Conservation (phyloP, 805 yeast genomes). For the Saccharomycopsis olivae region DNA sequence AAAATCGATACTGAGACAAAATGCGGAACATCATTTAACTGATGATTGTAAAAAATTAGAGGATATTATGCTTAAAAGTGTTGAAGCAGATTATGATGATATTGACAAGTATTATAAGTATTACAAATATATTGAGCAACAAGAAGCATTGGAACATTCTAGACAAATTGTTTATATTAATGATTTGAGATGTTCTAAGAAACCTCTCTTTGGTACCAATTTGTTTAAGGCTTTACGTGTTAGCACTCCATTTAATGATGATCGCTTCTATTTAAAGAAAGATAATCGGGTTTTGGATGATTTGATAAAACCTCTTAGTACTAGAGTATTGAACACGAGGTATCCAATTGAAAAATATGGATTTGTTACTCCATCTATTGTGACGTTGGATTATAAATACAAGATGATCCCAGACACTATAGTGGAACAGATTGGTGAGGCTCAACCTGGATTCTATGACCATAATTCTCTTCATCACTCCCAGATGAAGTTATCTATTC, state of each 20-base stretch:
- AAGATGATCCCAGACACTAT: slow-evolving; percentile 33
- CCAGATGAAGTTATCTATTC: slow-evolving; percentile 81
- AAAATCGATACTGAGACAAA: slow-evolving; percentile 32
- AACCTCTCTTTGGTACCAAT: slow-evolving; percentile 62
- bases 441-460: slow-evolving; percentile 18
- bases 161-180: slow-evolving; percentile 55
- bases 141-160: slow-evolving; percentile 39
- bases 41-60: slow-evolving; percentile 35
- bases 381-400: slow-evolving; percentile 60
- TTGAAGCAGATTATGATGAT: slow-evolving; percentile 27
- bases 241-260: slow-evolving; percentile 23
- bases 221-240: slow-evolving; percentile 34
- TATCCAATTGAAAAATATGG: slow-evolving; percentile 63
- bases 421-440: slow-evolving; percentile 24
- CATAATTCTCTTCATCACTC: slow-evolving; percentile 62
- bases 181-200: slow-evolving; percentile 47
- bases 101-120: slow-evolving; percentile 51
- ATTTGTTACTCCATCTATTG: slow-evolving; percentile 81
- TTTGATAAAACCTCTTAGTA: slow-evolving; percentile 32
- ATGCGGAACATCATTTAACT: slow-evolving; percentile 37
- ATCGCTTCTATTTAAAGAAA: slow-evolving; percentile 6
- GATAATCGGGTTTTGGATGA: slow-evolving; percentile 22
- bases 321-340: slow-evolving; percentile 31
- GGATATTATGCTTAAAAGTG: slow-evolving; percentile 24
- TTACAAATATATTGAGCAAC: slow-evolving; percentile 41